Evolutionary conservation across 176 grass and related monocot species (phyloP), one percentile per base, ranked within the genome.

Genomic region (Bolboschoenus planiculmis): DNA sequence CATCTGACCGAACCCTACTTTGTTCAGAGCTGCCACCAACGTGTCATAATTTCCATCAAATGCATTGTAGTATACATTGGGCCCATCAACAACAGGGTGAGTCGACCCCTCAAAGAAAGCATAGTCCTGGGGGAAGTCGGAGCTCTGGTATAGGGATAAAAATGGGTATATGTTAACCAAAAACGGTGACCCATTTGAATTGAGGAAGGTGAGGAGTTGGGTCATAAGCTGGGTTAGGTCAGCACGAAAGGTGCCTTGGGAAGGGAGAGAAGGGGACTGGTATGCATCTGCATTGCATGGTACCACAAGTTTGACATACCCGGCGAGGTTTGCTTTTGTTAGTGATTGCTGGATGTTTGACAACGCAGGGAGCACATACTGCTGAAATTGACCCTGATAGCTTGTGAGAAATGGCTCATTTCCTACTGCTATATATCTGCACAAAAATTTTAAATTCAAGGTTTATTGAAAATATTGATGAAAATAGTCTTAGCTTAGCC

Each of bases 201-300:
- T 92, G 37, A 97, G 87, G 77, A 92, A 94, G 57, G 90, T 63
- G 2, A 91, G 88, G 5, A 97, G 58, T 85, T 97, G 90, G 58
- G 88, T 97, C 88, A 97, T 97, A 68, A 94, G 85, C 85, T 97
- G 95, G 64, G 95, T 94, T 40, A 97, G 79, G 30, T 97, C 95
- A n/a, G 90, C 78, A 70, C 95, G 91, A 87, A 97, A 97, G 35
- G 78, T 67, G 50, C 95, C 95, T 89, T 94, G 90, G 4, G 95
- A 97, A 66, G 95, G 95, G 54, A 92, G 86, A 56, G 85, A 81
- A 7, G 85, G 86, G 56, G 90, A 86, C 56, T 97, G 63, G 57
- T 97, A 97, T 3, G 95, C 95, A 82, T 97, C 95, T 4, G 95
- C 95, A 75, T 97, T 97, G 87, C 95, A 97, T 40, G 95, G 95